Evolutionary conservation across 1,284 basidiomycete species (phyloP), one percentile per base, ranked within the genome.

Genomic region (Schizopora paradoxa): DNA sequence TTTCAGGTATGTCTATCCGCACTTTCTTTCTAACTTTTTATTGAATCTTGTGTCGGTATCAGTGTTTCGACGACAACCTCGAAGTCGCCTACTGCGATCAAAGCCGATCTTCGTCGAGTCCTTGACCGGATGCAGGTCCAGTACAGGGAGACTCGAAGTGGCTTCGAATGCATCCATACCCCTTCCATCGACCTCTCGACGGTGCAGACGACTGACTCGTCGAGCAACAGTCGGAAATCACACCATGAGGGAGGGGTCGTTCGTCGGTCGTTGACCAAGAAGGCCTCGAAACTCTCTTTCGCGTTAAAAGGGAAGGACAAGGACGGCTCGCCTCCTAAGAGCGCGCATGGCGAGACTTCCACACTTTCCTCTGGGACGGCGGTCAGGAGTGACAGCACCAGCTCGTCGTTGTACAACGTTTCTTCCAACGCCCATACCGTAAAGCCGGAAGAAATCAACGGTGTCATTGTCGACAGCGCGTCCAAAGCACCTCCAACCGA

Each of bases 41-140:
- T 13, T 13, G 28, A 34, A 21, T 28, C 26, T 26, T 25, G 10
- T 14, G 11, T 22, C 14, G 43, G 31, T 32, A 48, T 28, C 51
- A 91, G 87, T 55, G 95, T 98, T 31, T 87, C 91, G 25, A 99
- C 95, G 7, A 99, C 95, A 0, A 90, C 91, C 27, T 94, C 92
- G 6, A 97, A 96, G 61, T 66, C 87, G 6, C 87, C 92, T 2
- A 68, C 76, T 5, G 74, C 80, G 10, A 83, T 98, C 64, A 87
- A 91, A 58, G 69, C 75, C 28, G 93, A 97, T 63, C 84, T 99
- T 52, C 76, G 81, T 35, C 79, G 82, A 13, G 92, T 97, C 1
- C 73, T 99, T 33, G 90, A 95, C 56, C 79, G 92, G 38, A 91
- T 98, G 77, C 91, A 94, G 50, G 86, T 99, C 39, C 91, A 92